Evolutionary conservation across 768 basidiomycete species (phyloP), one percentile per base, ranked within the genome.

Genomic region (Cystofilobasidium bisporidii): DNA sequence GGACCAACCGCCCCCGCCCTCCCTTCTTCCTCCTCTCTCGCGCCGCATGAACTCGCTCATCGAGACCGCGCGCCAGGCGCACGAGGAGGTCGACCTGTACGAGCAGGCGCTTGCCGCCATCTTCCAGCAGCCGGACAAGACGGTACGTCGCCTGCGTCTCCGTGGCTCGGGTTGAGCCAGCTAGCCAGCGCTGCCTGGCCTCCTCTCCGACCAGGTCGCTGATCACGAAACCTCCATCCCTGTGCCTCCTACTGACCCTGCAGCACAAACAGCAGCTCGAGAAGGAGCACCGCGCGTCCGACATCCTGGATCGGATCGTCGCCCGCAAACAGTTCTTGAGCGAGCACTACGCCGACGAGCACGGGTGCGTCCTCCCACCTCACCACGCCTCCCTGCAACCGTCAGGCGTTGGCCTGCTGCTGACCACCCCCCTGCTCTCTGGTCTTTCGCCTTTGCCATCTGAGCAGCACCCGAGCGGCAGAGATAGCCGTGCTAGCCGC

Each of bases 71-170:
- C 86, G 94, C 62, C 91, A 92, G 73, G 88, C 87, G 17, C 94
- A 98, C 79, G 92, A 97, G 79, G 93, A 97, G 77, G 83, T 91
- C 30, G 94, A 99, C 79, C 86, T 88, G 62, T 88, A 91, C 72
- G 88, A 98, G 76, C 82, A 85, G 58, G 90, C 88, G 14, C 82
- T 97, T 22, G 89, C 90, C 65, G 86, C 86, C 4, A 81, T 96
- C 20, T 83, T 98, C 36, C 87, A 89, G 58, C 77, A 78, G 69
- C 73, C 75, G 26, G 75, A 75, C 20, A 74, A 71, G 14, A 74
- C 73, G 24, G 78, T 79, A 45, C 71, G 77, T 74, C 30, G 20
- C n/a, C 28, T 41, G 26, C 26, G n/a, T 28, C n/a, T 38, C 18
- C 62, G 20, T 26, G 38, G 24, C 47, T 40, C 24, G 10, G 36